phyloP scores from a whole-genome alignment of 768 basidiomycete genomes.

The Mycena kentingensis region DNA sequence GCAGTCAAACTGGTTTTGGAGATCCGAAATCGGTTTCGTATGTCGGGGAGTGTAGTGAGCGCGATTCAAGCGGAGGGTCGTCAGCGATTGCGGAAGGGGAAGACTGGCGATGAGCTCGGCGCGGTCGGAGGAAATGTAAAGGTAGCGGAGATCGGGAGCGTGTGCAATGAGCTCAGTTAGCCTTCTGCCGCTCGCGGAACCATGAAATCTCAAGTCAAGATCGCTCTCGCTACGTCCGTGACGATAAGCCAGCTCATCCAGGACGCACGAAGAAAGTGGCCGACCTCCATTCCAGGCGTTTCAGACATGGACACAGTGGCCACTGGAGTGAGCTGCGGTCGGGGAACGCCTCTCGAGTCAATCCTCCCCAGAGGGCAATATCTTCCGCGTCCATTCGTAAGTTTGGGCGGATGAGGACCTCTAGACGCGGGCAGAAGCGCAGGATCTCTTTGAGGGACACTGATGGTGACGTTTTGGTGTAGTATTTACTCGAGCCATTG shows the following conservation, averaged over 20 bases:
- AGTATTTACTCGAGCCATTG: not conserved
- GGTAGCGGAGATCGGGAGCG: slow-evolving; percentile 11
- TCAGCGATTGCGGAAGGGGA: slow-evolving; percentile 8
- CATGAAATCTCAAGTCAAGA: slow-evolving; percentile 12
- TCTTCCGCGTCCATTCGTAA: slow-evolving; percentile 16
- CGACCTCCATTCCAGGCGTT: slow-evolving; percentile 18
- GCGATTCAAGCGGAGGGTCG: slow-evolving; percentile 14
- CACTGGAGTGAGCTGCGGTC: no score
- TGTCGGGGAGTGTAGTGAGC: slow-evolving; percentile 7
- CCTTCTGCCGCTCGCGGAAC: not conserved
- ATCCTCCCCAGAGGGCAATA: slow-evolving; percentile 9
- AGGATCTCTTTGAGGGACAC: slow-evolving; percentile 4
- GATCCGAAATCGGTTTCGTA: not conserved
- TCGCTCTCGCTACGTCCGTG: slow-evolving; percentile 16
- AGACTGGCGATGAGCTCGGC: slow-evolving; percentile 3
- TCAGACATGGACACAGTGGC: slow-evolving; percentile 2
- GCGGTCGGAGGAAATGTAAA: slow-evolving; percentile 11
- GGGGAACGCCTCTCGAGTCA: slow-evolving; percentile 1
- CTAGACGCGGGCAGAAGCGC: slow-evolving; percentile 5
- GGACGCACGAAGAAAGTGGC: no score
- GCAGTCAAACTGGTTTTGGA: no score
- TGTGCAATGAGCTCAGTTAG: slow-evolving; percentile 7
- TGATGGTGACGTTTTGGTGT: not conserved
- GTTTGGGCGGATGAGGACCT: slow-evolving; percentile 5
- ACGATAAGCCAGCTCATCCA: not conserved